phyloP scores from a whole-genome alignment of 2,329 filamentous ascomycete species.

The Cladosporium sp. region DNA sequence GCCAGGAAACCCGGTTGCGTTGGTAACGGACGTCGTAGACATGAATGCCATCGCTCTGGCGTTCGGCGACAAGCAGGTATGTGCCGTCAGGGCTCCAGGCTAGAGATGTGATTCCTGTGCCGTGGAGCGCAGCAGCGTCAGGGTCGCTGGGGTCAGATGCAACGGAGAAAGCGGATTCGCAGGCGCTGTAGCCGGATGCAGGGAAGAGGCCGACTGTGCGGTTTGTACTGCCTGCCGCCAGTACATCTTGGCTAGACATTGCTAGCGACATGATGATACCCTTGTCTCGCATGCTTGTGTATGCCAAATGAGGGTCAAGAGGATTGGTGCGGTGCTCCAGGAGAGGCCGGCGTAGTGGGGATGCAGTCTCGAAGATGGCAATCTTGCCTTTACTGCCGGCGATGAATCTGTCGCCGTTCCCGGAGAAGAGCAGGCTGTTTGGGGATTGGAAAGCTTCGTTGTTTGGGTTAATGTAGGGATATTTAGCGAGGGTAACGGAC shows the following conservation, averaged over 20 bases:
- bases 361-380: constrained; percentile 49
- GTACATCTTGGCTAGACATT: constrained; percentile 41
- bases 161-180: constrained; percentile 45
- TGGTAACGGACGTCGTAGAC: constrained; percentile 56
- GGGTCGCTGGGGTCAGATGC: constrained; percentile 14
- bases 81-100: constrained; percentile 52
- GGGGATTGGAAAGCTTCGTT: constrained; percentile 54
- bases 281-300: constrained; percentile 35
- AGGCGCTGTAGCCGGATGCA: constrained; percentile 32
- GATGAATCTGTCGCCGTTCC: constrained; percentile 47
- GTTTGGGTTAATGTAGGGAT: constrained; percentile 48
- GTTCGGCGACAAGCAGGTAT: constrained; percentile 54
- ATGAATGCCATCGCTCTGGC: constrained; percentile 49
- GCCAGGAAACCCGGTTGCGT: constrained; percentile 44
- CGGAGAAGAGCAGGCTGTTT: constrained; percentile 48
- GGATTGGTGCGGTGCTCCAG: constrained; percentile 36
- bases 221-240: constrained; percentile 53
- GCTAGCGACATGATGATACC: constrained; percentile 50
- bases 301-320: constrained; percentile 30
- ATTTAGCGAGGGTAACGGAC: constrained; percentile 40
- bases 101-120: constrained; percentile 50
- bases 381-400: constrained; percentile 51
- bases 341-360: constrained; percentile 41
- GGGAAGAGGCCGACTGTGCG: constrained; percentile 53
- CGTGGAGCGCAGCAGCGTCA: constrained; percentile 29